Evolutionary conservation across 176 grass and related monocot genomes (phyloP).

Genomic region (Avena eriantha): DNA sequence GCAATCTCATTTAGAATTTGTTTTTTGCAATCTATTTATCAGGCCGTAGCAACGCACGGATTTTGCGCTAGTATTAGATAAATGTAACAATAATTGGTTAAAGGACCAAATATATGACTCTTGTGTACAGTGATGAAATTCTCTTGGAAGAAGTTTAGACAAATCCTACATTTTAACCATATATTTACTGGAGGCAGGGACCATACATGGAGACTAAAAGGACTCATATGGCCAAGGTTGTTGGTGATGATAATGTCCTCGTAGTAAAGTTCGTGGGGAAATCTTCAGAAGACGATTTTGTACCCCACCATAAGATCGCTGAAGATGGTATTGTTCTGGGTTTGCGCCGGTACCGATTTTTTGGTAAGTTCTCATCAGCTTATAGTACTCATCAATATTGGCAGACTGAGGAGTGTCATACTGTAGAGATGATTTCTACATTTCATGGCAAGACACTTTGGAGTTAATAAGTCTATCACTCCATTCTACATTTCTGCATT

Average conservation of each 20-base stretch:
- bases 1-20: too few species aligned
- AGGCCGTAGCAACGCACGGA: too few species aligned
- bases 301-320: constrained; percentile 20
- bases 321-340: constrained; percentile 31
- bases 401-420: constrained; percentile 4
- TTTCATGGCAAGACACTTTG: background rate
- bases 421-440: constrained; percentile 2
- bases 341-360: background rate
- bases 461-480: background rate
- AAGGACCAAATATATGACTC: constrained; percentile 3
- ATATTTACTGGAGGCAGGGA: constrained; percentile 59
- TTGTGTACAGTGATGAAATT: background rate
- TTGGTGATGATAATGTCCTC: constrained; percentile 89
- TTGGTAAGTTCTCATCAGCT: constrained; percentile 1
- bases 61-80: background rate
- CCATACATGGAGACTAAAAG: constrained; percentile 66
- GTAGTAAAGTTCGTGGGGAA: constrained; percentile 66
- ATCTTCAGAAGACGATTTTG: constrained; percentile 34
- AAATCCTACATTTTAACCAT: constrained; percentile 11
- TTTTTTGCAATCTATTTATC: too few species aligned
- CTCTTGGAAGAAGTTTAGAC: constrained; percentile 15
- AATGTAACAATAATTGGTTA: background rate
- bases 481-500: background rate
- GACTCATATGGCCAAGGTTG: constrained; percentile 68
- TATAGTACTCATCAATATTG: background rate